phyloP scores from a whole-genome alignment of 768 basidiomycete species.

The Stropharia rugosoannulata region DNA sequence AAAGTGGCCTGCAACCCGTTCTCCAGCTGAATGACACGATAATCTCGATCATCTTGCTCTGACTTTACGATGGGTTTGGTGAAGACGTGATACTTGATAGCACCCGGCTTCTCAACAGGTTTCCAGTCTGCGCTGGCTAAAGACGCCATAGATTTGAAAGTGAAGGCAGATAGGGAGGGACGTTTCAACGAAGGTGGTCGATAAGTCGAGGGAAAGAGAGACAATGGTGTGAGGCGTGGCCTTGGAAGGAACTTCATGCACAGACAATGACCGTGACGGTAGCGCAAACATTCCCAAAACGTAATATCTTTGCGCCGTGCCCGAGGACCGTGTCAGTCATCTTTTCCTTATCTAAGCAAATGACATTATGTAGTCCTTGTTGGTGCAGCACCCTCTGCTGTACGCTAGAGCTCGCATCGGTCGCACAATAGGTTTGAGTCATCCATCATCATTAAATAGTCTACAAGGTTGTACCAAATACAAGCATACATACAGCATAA shows the following conservation, averaged over 20 bases:
- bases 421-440: too few relatives aligned
- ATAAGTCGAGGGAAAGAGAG: not conserved
- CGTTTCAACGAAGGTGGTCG: not conserved
- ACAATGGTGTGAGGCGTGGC: slow-evolving; percentile 11
- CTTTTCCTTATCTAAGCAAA: not conserved
- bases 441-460: too few relatives aligned
- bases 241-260: slow-evolving; percentile 17
- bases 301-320: not conserved
- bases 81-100: slow-evolving; percentile 20
- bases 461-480: not conserved
- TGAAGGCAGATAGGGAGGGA: not conserved
- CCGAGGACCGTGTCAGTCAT: slow-evolving; percentile 18
- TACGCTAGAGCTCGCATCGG: too few relatives aligned
- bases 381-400: too few relatives aligned
- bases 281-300: slow-evolving; percentile 5
- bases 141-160: slow-evolving; percentile 16
- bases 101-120: slow-evolving; percentile 15
- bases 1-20: slow-evolving; percentile 90
- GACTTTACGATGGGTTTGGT: slow-evolving; percentile 58
- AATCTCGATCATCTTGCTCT: slow-evolving; percentile 75
- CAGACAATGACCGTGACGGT: slow-evolving; percentile 8
- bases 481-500: slow-evolving; percentile 5
- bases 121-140: slow-evolving; percentile 17
- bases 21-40: slow-evolving; percentile 77
- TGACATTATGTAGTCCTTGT: too few relatives aligned